Conservation (phyloP, 169 alveolate genomes). For the Plasmodium gaboni region DNA sequence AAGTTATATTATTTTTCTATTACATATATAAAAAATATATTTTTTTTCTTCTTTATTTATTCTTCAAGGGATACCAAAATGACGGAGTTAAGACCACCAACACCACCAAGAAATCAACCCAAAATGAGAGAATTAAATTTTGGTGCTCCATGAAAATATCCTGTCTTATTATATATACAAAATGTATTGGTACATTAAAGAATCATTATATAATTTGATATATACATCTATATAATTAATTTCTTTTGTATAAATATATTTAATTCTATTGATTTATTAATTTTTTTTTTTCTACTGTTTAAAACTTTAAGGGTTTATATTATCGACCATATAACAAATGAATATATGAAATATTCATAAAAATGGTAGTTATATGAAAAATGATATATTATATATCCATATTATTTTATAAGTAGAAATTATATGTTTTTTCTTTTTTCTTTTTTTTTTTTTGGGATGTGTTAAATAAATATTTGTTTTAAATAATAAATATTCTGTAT, state of each 20-base stretch:
- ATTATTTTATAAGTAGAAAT: too few species aligned
- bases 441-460: too few species aligned
- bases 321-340: not conserved
- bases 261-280: not conserved
- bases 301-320: not conserved
- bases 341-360: conserved; percentile 4
- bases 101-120: conserved; percentile 87
- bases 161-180: too few species aligned
- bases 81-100: conserved; percentile 88
- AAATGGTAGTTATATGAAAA: conserved; percentile 2
- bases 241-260: too few species aligned
- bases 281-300: conserved; percentile 8
- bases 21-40: not conserved
- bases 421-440: too few species aligned
- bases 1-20: not conserved
- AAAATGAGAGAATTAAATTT: conserved; percentile 82
- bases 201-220: too few species aligned
- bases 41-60: conserved; percentile 1
- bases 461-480: too few species aligned
- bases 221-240: conserved; percentile 12
- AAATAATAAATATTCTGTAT: too few species aligned
- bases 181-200: too few species aligned
- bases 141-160: conserved; percentile 79
- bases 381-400: not conserved
- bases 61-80: conserved; percentile 85